Percentiles rank a stretch among this genome's conserved stretches.
Evolutionary conservation across 306 rosid genomes (phyloP).

Genomic region (Sesbania bispinosa): DNA sequence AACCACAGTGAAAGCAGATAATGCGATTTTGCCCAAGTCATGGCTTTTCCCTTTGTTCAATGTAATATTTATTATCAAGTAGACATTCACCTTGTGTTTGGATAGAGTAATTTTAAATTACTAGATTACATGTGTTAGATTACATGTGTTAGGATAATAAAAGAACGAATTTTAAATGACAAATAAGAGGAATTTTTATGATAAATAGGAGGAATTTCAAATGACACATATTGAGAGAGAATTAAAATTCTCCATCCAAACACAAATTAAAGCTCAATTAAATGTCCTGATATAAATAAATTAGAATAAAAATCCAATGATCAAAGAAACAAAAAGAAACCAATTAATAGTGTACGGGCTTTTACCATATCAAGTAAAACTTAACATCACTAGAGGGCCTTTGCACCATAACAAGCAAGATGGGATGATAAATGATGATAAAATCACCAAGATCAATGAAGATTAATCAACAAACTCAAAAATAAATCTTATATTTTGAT

Average conservation of each 20-base stretch:
- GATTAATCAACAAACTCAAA: not conserved
- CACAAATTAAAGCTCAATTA: slow-evolving; percentile 2
- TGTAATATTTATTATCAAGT: not conserved
- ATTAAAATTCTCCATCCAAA: too few species aligned
- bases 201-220: too few species aligned
- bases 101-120: too few species aligned
- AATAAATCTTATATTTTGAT: not conserved
- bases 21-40: not conserved
- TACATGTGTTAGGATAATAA: too few species aligned
- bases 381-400: not conserved
- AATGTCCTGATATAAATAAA: not conserved
- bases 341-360: not conserved
- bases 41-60: not conserved
- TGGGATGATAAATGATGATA: not conserved
- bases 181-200: too few species aligned
- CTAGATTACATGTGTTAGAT: too few species aligned
- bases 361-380: not conserved
- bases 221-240: too few species aligned
- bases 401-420: slow-evolving; percentile 2
- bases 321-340: not conserved
- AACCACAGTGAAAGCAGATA: not conserved
- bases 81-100: too few species aligned
- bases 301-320: not conserved
- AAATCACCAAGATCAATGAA: not conserved
- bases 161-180: too few species aligned